These are phyloP conservation scores for Petasospora fabianii DNA, from an alignment of 1,139 yeast species.

Conservation along the genomic window DNA sequence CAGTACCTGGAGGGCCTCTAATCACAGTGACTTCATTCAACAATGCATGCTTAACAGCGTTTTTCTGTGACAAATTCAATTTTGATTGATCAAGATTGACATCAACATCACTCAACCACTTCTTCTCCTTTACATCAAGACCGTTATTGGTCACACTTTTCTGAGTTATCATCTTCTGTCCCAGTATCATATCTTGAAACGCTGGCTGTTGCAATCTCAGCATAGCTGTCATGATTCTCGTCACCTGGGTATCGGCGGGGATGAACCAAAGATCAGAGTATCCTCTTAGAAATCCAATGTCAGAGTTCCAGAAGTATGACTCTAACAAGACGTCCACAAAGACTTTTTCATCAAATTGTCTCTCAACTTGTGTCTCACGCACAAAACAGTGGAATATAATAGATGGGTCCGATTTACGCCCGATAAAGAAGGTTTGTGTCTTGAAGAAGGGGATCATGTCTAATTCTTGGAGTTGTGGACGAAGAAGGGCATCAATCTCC, in stretches of 20 bases:
- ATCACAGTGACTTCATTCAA: constrained; percentile 62
- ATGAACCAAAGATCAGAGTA: constrained; percentile 47
- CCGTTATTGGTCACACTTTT: neutral
- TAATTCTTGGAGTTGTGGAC: constrained; percentile 33
- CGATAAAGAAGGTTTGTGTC: constrained; percentile 42
- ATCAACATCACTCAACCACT: constrained; percentile 54
- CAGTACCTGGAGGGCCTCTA: constrained; percentile 72
- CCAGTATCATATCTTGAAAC: constrained; percentile 33
- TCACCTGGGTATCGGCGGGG: constrained; percentile 62
- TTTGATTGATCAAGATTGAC: constrained; percentile 41
- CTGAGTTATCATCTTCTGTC: neutral
- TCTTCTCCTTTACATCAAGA: constrained; percentile 47
- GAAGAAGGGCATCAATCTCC: constrained; percentile 31
- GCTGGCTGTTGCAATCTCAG: constrained; percentile 51
- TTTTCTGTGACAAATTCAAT: constrained; percentile 62
- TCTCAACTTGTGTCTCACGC: constrained; percentile 31
- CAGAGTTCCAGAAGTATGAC: constrained; percentile 56
- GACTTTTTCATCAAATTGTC: constrained; percentile 32
- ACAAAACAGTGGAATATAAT: constrained; percentile 45
- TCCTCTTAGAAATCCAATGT: constrained; percentile 56
- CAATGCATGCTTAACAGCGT: constrained; percentile 63
- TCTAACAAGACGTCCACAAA: constrained; percentile 63
- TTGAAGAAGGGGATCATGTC: constrained; percentile 38
- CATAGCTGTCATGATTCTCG: constrained; percentile 64
- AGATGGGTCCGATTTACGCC: constrained; percentile 30